Evolutionary conservation across 345 rosid species (phyloP).

Genomic region (Eucalyptus cloeziana): DNA sequence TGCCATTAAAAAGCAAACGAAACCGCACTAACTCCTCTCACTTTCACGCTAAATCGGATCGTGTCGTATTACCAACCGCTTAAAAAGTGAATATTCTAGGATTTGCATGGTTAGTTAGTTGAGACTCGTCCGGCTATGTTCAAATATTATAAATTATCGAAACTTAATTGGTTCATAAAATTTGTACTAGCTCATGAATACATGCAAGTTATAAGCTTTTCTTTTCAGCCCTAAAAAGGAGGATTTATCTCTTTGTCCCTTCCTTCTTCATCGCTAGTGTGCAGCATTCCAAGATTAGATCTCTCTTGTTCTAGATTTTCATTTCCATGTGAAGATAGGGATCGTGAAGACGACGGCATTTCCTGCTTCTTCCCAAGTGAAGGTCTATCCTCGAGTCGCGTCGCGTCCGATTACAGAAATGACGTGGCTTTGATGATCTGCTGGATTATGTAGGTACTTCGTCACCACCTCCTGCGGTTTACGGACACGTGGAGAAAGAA

Average conservation of each 20-base stretch:
- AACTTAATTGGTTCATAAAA: accelerated
- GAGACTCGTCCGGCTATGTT: background rate
- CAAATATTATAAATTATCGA: too few species aligned
- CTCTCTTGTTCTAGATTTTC: background rate
- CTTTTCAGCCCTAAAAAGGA: background rate
- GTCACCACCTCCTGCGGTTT: background rate
- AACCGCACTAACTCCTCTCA: background rate
- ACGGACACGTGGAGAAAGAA: background rate
- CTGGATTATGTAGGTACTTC: background rate
- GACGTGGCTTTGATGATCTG: background rate
- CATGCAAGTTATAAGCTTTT: background rate
- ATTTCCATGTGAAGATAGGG: too few species aligned
- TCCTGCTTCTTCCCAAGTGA: background rate
- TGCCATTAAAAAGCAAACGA: background rate
- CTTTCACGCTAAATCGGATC: background rate
- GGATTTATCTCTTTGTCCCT: background rate
- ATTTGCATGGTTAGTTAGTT: too few species aligned
- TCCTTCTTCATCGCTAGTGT: background rate
- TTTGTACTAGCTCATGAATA: background rate
- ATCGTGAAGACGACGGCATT: background rate
- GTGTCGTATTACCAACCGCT: too few species aligned
- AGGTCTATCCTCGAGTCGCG: background rate
- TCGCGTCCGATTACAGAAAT: background rate
- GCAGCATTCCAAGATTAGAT: background rate
- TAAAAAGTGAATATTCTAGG: too few species aligned